Evolutionary conservation across 257 asterid genomes (phyloP).

Genomic region (Lavandula angustifolia): DNA sequence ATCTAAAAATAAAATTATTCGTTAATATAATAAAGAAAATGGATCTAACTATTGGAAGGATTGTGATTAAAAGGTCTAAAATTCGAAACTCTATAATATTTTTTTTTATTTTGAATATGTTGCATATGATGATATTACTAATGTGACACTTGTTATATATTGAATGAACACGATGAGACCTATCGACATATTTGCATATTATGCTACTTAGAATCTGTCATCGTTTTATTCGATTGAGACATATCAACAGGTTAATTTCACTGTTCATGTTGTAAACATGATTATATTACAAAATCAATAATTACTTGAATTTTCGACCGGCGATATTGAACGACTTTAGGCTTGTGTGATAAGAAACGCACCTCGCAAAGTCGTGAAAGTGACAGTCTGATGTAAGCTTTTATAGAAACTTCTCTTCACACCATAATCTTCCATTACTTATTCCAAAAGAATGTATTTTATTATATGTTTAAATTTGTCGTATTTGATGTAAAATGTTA

Average conservation of each 20-base stretch:
- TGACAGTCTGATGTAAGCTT: slow-evolving; percentile 6
- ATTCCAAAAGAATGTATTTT: neutral
- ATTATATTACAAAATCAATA: neutral
- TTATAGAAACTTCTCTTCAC: slow-evolving; percentile 23
- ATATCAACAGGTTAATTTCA: neutral
- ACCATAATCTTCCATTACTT: slow-evolving; percentile 4
- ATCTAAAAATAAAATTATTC: too few species aligned
- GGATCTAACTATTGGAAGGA: too few species aligned
- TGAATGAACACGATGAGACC: too few species aligned
- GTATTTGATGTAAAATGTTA: neutral
- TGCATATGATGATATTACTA: too few species aligned
- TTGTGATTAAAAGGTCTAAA: too few species aligned
- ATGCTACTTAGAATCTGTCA: too few species aligned
- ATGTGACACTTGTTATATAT: too few species aligned
- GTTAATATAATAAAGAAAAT: too few species aligned
- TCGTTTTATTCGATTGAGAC: neutral
- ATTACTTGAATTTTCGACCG: neutral
- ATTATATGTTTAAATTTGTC: slow-evolving; percentile 7
- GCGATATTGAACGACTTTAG: neutral
- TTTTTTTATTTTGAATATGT: too few species aligned
- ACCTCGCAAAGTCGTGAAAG: slow-evolving; percentile 21
- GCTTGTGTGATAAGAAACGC: too few species aligned
- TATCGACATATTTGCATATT: too few species aligned
- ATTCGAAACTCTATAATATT: too few species aligned
- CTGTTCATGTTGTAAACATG: neutral